These are phyloP conservation scores for Flaveria sonorensis DNA, from an alignment of 129 eudicot genomes.

Conservation along the genomic window DNA sequence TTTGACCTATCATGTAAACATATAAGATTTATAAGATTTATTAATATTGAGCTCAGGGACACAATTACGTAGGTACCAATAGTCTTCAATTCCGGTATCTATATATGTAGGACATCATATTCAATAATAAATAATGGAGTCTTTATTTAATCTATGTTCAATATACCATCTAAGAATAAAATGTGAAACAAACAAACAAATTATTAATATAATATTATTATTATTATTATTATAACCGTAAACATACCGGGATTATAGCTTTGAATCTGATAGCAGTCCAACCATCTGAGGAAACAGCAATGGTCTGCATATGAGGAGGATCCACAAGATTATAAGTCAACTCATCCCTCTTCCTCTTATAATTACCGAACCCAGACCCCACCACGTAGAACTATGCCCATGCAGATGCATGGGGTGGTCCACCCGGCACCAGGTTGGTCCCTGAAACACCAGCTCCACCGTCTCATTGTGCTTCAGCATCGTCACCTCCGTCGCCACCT, in stretches of 20 bases:
- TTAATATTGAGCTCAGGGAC: too few relatives aligned
- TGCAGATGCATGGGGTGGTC: constrained; percentile 87
- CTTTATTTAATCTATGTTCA: too few relatives aligned
- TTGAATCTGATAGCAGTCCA: constrained; percentile 76
- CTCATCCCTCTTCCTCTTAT: constrained; percentile 38
- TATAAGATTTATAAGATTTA: too few relatives aligned
- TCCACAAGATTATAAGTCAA: constrained; percentile 57
- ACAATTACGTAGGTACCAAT: too few relatives aligned
- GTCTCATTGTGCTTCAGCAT: constrained; percentile 44
- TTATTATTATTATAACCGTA: too few relatives aligned
- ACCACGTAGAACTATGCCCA: constrained; percentile 69
- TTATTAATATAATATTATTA: too few relatives aligned
- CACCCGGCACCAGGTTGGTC: constrained; percentile 41
- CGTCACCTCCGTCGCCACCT: constrained; percentile 35
- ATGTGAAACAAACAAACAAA: too few relatives aligned
- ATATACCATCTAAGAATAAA: too few relatives aligned
- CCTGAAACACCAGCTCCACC: constrained; percentile 72
- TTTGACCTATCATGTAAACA: too few relatives aligned
- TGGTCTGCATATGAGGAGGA: constrained; percentile 62
- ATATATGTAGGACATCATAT: too few relatives aligned
- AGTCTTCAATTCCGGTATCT: too few relatives aligned
- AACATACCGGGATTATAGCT: constrained; percentile 68
- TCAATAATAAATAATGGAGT: too few relatives aligned
- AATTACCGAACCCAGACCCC: constrained; percentile 69
- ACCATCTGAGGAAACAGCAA: constrained; percentile 59